phyloP scores from a whole-genome alignment of 768 basidiomycete species.

The Russula foetens region DNA sequence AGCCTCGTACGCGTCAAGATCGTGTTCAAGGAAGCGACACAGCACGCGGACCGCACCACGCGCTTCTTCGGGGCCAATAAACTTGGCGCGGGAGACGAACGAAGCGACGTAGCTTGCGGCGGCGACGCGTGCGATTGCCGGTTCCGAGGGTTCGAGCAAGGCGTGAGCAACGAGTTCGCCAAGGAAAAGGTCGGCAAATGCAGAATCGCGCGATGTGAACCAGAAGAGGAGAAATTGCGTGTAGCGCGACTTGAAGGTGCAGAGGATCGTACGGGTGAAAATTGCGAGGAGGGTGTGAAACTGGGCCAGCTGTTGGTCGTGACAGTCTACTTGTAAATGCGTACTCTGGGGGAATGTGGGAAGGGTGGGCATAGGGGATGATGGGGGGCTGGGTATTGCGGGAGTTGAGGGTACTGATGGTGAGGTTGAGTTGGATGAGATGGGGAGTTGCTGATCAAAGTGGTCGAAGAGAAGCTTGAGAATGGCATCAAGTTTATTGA shows the following conservation, averaged over 20 bases:
- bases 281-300: conserved; percentile 87
- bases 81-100: conserved; percentile 84
- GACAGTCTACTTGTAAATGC: conserved; percentile 24
- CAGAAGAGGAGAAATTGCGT: conserved; percentile 97
- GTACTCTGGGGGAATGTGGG: conserved; percentile 4
- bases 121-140: conserved; percentile 78
- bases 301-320: conserved; percentile 44
- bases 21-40: conserved; percentile 74
- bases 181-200: conserved; percentile 88
- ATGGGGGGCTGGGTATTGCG: conserved; percentile 24
- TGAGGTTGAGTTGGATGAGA: conserved; percentile 24
- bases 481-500: conserved; percentile 85
- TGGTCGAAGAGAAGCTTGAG: conserved; percentile 80
- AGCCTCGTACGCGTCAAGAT: conserved; percentile 59
- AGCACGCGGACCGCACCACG: conserved; percentile 71
- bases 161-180: conserved; percentile 92
- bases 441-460: conserved; percentile 46
- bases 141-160: conserved; percentile 46
- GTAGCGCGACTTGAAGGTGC: conserved; percentile 94
- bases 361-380: conserved; percentile 10
- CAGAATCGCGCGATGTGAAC: conserved; percentile 82
- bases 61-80: conserved; percentile 68
- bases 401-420: conserved; percentile 24
- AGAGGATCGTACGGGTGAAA: conserved; percentile 89
- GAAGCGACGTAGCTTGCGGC: conserved; percentile 91